Evolutionary conservation across 495 filamentous ascomycete species (phyloP).

Genomic region (Aspergillus sclerotiicarbonarius): DNA sequence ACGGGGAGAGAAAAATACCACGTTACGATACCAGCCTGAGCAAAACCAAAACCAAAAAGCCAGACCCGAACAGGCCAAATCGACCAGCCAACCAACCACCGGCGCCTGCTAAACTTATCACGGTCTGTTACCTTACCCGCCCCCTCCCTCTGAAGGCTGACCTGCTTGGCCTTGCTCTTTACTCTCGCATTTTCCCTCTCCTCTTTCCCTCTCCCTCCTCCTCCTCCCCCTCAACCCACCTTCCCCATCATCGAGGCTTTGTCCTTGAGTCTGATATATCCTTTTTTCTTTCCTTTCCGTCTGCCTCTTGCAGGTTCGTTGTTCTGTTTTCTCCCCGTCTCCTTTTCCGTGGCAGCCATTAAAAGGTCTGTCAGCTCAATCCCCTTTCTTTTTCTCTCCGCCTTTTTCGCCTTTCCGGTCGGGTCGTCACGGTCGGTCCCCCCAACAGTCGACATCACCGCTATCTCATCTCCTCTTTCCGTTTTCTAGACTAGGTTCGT

Average conservation of each 20-base stretch:
- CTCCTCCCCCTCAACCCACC: conserved; percentile 20
- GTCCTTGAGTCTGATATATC: conserved; percentile 33
- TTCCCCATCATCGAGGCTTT: conserved; percentile 35
- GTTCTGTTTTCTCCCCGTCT: conserved; percentile 9
- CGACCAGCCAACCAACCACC: not conserved
- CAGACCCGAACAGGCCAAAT: conserved; percentile 3
- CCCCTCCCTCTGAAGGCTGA: conserved; percentile 8
- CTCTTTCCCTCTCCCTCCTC: conserved; percentile 30
- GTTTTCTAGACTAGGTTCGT: conserved; percentile 16
- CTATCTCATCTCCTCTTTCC: conserved; percentile 21
- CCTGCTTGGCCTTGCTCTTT: not conserved
- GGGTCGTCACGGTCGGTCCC: conserved; percentile 21
- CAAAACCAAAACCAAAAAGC: not conserved
- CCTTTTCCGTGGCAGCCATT: conserved; percentile 8
- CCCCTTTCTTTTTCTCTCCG: conserved; percentile 26
- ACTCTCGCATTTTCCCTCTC: conserved; percentile 12
- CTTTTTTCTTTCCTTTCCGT: conserved; percentile 15
- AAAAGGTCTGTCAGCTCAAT: conserved; percentile 21
- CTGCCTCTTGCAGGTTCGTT: conserved; percentile 8
- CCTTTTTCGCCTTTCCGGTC: conserved; percentile 28
- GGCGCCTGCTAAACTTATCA: conserved; percentile 9
- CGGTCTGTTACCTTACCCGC: conserved; percentile 12
- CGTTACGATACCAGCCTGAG: not conserved
- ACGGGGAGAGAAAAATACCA: not conserved
- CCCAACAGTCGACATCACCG: conserved; percentile 27